A percentile compares a stretch with the other conserved stretches of the same genome.
Evolutionary conservation across 176 grass and related monocot species (phyloP).

Genomic region (Aegilops bicornis): DNA sequence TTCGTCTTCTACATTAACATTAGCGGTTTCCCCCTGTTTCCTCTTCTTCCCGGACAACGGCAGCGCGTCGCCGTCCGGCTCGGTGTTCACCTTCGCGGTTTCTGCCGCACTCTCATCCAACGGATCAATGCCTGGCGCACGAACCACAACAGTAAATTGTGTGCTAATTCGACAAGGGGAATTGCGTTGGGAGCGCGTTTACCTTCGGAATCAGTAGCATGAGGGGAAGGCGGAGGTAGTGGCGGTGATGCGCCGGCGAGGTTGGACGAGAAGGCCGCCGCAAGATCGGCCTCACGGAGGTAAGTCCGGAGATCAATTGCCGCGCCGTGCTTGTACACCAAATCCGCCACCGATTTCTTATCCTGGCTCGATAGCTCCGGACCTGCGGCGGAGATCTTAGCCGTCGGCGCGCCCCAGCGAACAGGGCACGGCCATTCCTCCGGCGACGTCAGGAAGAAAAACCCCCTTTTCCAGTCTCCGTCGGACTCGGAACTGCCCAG

Average conservation of each 20-base stretch:
- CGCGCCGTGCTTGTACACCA: background rate
- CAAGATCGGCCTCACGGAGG: background rate
- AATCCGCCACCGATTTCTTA: background rate
- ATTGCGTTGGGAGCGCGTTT: background rate
- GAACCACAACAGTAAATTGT: background rate
- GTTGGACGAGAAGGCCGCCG: background rate
- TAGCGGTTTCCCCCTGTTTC: background rate
- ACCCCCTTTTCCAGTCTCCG: background rate
- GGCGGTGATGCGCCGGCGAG: background rate
- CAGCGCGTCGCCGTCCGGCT: background rate
- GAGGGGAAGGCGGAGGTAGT: background rate
- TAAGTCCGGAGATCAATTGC: background rate
- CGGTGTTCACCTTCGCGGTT: background rate
- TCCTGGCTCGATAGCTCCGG: background rate
- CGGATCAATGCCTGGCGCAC: background rate
- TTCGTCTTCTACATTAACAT: too few relatives aligned
- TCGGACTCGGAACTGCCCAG: background rate
- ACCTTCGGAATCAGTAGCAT: background rate
- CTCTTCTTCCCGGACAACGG: slow-evolving; percentile 10
- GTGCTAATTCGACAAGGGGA: background rate
- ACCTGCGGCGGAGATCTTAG: background rate
- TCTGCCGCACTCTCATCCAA: background rate
- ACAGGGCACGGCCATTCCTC: background rate
- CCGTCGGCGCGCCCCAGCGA: background rate
- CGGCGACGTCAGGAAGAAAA: background rate